phyloP scores from a whole-genome alignment of 2,329 filamentous ascomycete genomes.

The Nemania diffusa region DNA sequence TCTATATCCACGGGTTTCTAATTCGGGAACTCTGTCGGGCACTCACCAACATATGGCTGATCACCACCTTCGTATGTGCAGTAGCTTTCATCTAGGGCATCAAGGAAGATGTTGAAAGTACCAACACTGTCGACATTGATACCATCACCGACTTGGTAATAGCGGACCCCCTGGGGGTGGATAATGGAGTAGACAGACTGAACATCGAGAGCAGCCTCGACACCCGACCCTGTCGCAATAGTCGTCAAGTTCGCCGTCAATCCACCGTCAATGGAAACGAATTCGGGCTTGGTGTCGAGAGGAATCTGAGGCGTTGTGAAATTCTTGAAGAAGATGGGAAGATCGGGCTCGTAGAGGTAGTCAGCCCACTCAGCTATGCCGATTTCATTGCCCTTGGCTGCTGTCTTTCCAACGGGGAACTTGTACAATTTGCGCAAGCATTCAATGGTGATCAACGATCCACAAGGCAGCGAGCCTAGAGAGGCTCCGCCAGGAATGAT shows the following conservation, averaged over 20 bases:
- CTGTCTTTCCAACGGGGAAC: constrained; percentile 33
- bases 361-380: constrained; percentile 41
- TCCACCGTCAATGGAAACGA: constrained; percentile 38
- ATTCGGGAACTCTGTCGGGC: background rate
- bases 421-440: constrained; percentile 39
- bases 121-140: constrained; percentile 40
- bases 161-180: constrained; percentile 36
- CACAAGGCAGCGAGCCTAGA: constrained; percentile 34
- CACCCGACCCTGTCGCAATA: constrained; percentile 31
- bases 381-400: constrained; percentile 30
- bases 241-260: constrained; percentile 35
- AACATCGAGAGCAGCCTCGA: constrained; percentile 38
- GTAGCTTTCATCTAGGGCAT: constrained; percentile 58
- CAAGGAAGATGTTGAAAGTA: constrained; percentile 46
- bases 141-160: constrained; percentile 39
- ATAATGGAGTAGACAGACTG: constrained; percentile 37
- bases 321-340: constrained; percentile 38
- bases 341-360: constrained; percentile 37
- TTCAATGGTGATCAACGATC: constrained; percentile 37
- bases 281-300: constrained; percentile 33
- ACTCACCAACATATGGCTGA: constrained; percentile 39
- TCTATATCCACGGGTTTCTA: background rate
- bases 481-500: constrained; percentile 31
- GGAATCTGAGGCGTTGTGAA: constrained; percentile 37
- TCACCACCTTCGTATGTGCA: constrained; percentile 57